A percentile compares a stretch with the other conserved stretches of the same genome.
Evolutionary conservation across 805 yeast genomes (phyloP).

Genomic region (Sugiyamaella qingdaonensis): DNA sequence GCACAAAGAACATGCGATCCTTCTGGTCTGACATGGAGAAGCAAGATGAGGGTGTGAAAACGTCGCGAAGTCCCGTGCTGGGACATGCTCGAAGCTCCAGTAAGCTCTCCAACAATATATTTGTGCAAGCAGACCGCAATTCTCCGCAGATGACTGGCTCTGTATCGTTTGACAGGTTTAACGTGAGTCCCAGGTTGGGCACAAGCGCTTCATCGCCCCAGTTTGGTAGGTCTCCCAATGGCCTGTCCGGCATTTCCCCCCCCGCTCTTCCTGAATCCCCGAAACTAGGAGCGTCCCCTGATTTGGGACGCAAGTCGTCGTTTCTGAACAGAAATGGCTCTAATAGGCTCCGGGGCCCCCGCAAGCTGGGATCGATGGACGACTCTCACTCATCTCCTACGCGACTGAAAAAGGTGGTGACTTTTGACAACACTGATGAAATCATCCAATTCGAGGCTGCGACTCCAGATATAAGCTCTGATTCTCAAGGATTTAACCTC

Average conservation of each 20-base stretch:
- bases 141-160: neutral
- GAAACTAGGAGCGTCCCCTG: neutral
- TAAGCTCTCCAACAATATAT: slow-evolving; percentile 9
- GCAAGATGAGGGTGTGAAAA: slow-evolving; percentile 3
- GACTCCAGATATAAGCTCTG: slow-evolving; percentile 22
- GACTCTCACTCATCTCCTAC: slow-evolving; percentile 10
- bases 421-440: slow-evolving; percentile 22
- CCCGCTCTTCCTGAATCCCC: too few relatives aligned
- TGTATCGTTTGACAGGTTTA: neutral
- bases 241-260: neutral
- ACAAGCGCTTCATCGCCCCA: neutral
- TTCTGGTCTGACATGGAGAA: slow-evolving; percentile 25
- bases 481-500: slow-evolving; percentile 9
- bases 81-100: neutral
- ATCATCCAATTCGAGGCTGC: slow-evolving; percentile 25
- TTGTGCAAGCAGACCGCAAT: slow-evolving; percentile 8
- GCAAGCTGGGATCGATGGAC: slow-evolving; percentile 4
- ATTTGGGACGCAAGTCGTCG: slow-evolving; percentile 17
- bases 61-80: slow-evolving; percentile 8
- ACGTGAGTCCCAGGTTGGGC: neutral
- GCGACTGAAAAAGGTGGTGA: slow-evolving; percentile 23
- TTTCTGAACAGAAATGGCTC: slow-evolving; percentile 17
- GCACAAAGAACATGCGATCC: slow-evolving; percentile 20
- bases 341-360: slow-evolving; percentile 19
- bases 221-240: neutral